Percentiles rank a stretch among this genome's conserved stretches.
These are phyloP conservation scores for Hippophae rhamnoides DNA, from an alignment of 306 rosid genomes.

Conservation along the genomic window DNA sequence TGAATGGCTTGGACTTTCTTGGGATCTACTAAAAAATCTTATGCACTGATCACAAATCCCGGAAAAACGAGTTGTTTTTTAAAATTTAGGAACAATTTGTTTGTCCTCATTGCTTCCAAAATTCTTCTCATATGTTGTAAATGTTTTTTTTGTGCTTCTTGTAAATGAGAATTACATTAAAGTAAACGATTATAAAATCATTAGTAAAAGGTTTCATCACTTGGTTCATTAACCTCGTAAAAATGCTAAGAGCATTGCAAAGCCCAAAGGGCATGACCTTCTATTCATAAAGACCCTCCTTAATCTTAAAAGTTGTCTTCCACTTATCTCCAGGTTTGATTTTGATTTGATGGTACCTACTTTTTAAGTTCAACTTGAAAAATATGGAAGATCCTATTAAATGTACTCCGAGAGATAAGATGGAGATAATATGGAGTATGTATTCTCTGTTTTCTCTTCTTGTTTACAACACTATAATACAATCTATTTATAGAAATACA, in stretches of 20 bases:
- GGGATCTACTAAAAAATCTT: neutral
- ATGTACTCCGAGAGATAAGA: no score
- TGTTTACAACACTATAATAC: no score
- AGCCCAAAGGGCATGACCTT: neutral
- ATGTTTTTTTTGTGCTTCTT: neutral
- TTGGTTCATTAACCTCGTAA: neutral
- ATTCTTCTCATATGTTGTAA: neutral
- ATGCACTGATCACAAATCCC: neutral
- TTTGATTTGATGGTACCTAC: neutral
- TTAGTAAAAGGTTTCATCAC: neutral
- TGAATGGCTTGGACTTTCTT: neutral
- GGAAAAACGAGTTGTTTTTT: neutral
- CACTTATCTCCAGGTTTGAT: neutral
- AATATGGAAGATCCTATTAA: neutral
- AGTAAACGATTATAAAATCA: neutral
- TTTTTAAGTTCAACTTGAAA: neutral
- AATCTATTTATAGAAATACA: no score
- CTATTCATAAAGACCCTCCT: slow-evolving; percentile 1
- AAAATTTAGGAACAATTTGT: neutral
- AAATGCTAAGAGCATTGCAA: neutral
- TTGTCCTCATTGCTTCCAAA: neutral
- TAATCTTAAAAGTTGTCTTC: neutral
- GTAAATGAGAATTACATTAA: neutral
- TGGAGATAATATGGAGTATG: no score
- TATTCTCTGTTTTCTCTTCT: no score